A percentile compares a stretch with the other conserved stretches of the same genome.
Evolutionary conservation across 2,329 filamentous ascomycete genomes (phyloP).

Genomic region (Nectriaceae sp.): DNA sequence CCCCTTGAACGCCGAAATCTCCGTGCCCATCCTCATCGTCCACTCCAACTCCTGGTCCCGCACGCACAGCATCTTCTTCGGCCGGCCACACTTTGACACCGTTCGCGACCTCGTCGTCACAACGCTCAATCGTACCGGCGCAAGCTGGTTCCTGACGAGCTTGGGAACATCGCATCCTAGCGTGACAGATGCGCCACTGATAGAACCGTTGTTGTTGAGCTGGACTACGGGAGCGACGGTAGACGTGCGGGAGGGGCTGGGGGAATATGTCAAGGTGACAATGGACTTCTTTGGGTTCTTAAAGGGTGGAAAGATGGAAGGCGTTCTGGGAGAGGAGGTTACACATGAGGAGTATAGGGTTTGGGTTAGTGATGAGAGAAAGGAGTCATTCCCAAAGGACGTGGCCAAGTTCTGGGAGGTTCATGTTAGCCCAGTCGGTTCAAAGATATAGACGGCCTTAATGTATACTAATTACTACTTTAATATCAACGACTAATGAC

Average conservation of each 20-base stretch:
- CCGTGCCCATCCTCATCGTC: constrained; percentile 60
- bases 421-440: constrained; percentile 41
- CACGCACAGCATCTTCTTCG: constrained; percentile 58
- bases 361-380: constrained; percentile 40
- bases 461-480: not conserved
- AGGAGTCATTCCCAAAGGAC: constrained; percentile 32
- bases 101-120: constrained; percentile 57
- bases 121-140: constrained; percentile 44
- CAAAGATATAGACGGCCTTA: not conserved
- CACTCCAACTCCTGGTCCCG: constrained; percentile 68
- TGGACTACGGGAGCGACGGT: constrained; percentile 63
- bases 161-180: constrained; percentile 61
- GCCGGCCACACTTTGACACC: constrained; percentile 64
- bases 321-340: constrained; percentile 52
- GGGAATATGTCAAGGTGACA: constrained; percentile 61
- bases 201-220: constrained; percentile 61
- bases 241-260: constrained; percentile 56
- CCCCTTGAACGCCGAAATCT: constrained; percentile 59
- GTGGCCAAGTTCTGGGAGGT: constrained; percentile 44
- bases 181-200: constrained; percentile 66
- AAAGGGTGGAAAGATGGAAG: constrained; percentile 40
- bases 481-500: no score
- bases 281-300: constrained; percentile 58
- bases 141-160: constrained; percentile 57
- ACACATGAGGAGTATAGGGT: constrained; percentile 43